Base-by-base conservation (phyloP, 2,329 filamentous ascomycete genomes). In the Cercospora janseana region DNA sequence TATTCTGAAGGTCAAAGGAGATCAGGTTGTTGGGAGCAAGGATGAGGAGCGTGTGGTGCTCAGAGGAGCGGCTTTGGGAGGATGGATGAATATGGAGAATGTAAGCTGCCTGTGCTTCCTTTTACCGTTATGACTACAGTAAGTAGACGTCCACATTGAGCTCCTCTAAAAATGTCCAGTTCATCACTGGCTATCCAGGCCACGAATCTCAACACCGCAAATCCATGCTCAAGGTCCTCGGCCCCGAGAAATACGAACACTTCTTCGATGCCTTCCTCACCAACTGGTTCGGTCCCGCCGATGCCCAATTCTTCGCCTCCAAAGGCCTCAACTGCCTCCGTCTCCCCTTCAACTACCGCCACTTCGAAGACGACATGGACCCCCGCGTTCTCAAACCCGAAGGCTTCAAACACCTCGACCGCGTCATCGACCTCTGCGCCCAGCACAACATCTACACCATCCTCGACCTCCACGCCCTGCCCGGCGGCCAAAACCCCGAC, bases 171-270 rank as follows among this genome's bases (percentile, higher is more conserved):
- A n/a, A n/a, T 24, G 4, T 2, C 8, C 16, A 40, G 35, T 83
- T 83, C 70, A 82, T 83, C 56, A 81, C 77, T 1, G 81, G 81
- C n/a, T 83, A 76, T 51, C 71, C 79, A 8, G 81, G 78, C 13
- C 77, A 80, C 43, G 81, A 83, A 60, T 71, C 71, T 16, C 73
- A 82, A 53, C 77, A 80, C 53, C 76, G 79, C 6, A 72, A 72
- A 2, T 74, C 78, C 1, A 74, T 83, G 66, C 67, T 74, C 1
- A 70, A 75, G 47, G 76, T 78, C 0, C 67, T 83, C 0, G 80
- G 80, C 1, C 60, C 73, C 38, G 74, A 82, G 41, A 81, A 80
- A 59, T 76, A 78, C 41, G 72, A 80, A 4, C 82, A 75, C 69
- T 82, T 83, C 66, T 82, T 83, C 56, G 78, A 82, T 56, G 75